Evolutionary conservation across 1,284 basidiomycete species (phyloP).

Genomic region (Apiotrichum sp.): DNA sequence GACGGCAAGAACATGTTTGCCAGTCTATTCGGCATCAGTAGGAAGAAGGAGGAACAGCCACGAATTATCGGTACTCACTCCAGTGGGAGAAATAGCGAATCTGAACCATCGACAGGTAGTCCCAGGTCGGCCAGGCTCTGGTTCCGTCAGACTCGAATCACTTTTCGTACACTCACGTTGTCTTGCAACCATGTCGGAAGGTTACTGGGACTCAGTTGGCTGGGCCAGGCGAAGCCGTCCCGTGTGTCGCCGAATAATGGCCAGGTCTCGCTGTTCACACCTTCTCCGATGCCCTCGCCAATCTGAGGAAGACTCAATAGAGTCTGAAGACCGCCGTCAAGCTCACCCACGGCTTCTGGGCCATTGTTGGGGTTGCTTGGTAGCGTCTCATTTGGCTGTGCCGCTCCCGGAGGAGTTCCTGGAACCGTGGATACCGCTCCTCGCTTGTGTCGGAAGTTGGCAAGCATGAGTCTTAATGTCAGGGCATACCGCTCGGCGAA

Average conservation of each 20-base stretch:
- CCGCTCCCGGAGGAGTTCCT: conserved; percentile 52
- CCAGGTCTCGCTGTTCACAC: conserved; percentile 9
- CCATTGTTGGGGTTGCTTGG: conserved; percentile 24
- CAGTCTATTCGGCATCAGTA: conserved; percentile 20
- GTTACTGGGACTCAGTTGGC: conserved; percentile 49
- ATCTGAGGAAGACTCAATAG: conserved; percentile 33
- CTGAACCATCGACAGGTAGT: conserved; percentile 77
- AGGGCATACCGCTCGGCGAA: conserved; percentile 63
- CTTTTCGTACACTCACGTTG: conserved; percentile 55
- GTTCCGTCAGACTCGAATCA: neutral
- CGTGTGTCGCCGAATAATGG: conserved; percentile 10
- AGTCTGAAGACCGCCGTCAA: conserved; percentile 36
- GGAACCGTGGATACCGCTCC: conserved; percentile 58
- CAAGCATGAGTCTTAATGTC: conserved; percentile 81
- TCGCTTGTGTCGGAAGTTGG: conserved; percentile 76
- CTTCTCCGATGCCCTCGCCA: conserved; percentile 6
- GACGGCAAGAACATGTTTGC: conserved; percentile 46
- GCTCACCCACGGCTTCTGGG: conserved; percentile 14
- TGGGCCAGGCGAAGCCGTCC: conserved; percentile 65
- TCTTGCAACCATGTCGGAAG: conserved; percentile 51
- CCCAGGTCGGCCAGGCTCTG: conserved; percentile 80
- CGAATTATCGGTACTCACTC: conserved; percentile 28
- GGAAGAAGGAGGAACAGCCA: neutral
- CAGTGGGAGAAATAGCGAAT: conserved; percentile 72
- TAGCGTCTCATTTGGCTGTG: neutral